These are phyloP conservation scores for Trypanosoma rangeli DNA, from an alignment of 208 protist species.

Conservation along the genomic window DNA sequence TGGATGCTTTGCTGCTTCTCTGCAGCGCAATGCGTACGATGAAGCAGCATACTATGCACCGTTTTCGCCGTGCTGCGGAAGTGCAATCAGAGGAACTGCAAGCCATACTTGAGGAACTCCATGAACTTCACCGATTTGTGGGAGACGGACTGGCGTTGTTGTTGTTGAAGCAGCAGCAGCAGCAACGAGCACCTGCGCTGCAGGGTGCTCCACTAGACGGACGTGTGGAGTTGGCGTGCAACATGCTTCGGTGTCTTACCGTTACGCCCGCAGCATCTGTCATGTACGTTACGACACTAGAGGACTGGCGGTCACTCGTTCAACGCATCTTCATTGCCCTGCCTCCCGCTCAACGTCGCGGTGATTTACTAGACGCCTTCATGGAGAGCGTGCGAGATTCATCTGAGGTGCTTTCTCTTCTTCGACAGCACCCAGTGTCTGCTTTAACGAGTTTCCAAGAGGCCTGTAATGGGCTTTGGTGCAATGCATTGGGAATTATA, in stretches of 20 bases:
- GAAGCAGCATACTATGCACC: neutral
- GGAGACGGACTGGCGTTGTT: conserved; percentile 2
- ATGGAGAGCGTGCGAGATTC: conserved; percentile 27
- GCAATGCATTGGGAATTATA: conserved; percentile 10
- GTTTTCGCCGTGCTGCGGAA: neutral
- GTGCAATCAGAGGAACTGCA: neutral
- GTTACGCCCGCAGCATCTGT: conserved; percentile 3
- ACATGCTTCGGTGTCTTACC: conserved; percentile 25
- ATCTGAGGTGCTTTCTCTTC: conserved; percentile 10
- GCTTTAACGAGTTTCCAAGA: conserved; percentile 4
- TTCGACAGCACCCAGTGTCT: neutral
- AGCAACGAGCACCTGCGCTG: neutral
- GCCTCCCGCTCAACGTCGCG: conserved; percentile 11
- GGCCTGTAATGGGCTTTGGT: conserved; percentile 15
- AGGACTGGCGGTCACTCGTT: conserved; percentile 12
- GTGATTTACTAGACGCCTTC: conserved; percentile 14
- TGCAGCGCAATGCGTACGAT: conserved; percentile 1
- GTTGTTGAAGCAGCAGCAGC: conserved; percentile 16
- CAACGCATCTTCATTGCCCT: conserved; percentile 14
- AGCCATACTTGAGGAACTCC: neutral
- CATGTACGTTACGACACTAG: neutral
- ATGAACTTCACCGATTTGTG: conserved; percentile 17
- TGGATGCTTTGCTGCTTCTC: conserved; percentile 15
- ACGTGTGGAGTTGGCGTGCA: conserved; percentile 10
- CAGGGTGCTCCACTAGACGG: conserved; percentile 11